Base-by-base conservation (phyloP, 192 early-diverging fungal species). In the Backusella psychrophila region DNA sequence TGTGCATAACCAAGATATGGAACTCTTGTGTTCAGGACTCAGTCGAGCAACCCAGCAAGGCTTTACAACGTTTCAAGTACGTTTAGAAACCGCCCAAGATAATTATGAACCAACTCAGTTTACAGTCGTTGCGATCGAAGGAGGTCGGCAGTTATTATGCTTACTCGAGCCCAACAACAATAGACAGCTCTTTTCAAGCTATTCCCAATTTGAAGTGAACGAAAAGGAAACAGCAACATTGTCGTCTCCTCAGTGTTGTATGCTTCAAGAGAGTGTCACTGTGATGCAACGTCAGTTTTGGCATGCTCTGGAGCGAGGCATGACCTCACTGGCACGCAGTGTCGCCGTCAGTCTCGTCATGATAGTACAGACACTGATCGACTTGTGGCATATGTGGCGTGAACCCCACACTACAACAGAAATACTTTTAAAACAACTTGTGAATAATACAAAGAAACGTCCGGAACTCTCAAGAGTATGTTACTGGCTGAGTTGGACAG, bases 1-100 rank as follows among this genome's bases (percentile, higher is more conserved):
- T 77, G 75, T 81, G 35, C 80, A 77, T 23, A 39, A 67, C 8
- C 72, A 81, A 23, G 80, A 81, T 65, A 44, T 81, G 7, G 46
- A 65, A 26, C 35, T n/a, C 2, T 42, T 81, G 0, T 81, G 80
- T 36, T 63, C 29, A 5, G 75, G 66, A 34, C 52, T 81, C 15
- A 65, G 75, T 44, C 35, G 72, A 66, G 75, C 79, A 65, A 68
- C 23, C 23, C 14, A 75, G 15, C 5, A n/a, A 31, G n/a, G 42
- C 66, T 29, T 69, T 29, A 41, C 39, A 69, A 35, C 59, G 31
- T 66, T 26, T 29, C n/a, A 35, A 49, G 21, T 26, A 6, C 26
- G 73, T 66, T 41, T 67, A 26, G 70, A 42, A n/a, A 71, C 38
- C 17, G n/a, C 19, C 34, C 34, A 39, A 23, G 68, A 69, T 36